Conservation (phyloP, 345 rosid species). For the Aquilaria malaccensis region DNA sequence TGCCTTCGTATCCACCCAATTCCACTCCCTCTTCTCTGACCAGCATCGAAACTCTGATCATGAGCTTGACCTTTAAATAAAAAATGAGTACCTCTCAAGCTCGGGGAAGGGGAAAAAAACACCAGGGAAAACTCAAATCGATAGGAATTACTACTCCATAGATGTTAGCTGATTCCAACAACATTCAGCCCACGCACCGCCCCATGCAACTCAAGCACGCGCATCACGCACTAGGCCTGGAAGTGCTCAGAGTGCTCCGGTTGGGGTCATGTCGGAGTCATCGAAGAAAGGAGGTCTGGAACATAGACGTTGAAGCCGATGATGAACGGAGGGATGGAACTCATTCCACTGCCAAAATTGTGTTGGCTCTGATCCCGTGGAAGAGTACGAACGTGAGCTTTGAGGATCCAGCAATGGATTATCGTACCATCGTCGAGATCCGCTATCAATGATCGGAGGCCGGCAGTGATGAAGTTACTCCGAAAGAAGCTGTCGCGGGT, state of each 20-base stretch:
- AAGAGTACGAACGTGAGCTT: slow-evolving; percentile 50
- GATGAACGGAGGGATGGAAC: slow-evolving; percentile 41
- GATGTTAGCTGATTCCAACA: slow-evolving; percentile 60
- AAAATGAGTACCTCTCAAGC: too few species aligned
- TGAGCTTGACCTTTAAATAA: too few species aligned
- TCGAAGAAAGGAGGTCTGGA: slow-evolving; percentile 86
- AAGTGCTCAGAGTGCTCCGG: slow-evolving; percentile 60
- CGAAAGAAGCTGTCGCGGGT: slow-evolving; percentile 54
- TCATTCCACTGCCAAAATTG: slow-evolving; percentile 86
- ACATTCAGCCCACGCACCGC: slow-evolving; percentile 31
- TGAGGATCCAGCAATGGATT: slow-evolving; percentile 84
- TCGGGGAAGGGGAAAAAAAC: too few species aligned
- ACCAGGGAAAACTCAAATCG: too few species aligned
- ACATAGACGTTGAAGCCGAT: slow-evolving; percentile 73
- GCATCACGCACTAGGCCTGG: slow-evolving; percentile 68
- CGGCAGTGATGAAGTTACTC: slow-evolving; percentile 53
- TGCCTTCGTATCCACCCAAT: too few species aligned
- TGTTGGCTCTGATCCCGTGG: slow-evolving; percentile 93
- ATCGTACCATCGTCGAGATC: slow-evolving; percentile 83
- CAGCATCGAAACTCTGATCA: too few species aligned
- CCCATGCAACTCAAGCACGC: slow-evolving; percentile 41
- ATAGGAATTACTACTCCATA: too few species aligned
- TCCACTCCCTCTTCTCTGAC: too few species aligned
- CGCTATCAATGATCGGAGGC: slow-evolving; percentile 60
- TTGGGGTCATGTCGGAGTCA: slow-evolving; percentile 60